Percentiles rank a stretch among this genome's conserved stretches.
Evolutionary conservation across 108 stramenopile genomes (phyloP).

Genomic region (Fistulifera pelliculosa): DNA sequence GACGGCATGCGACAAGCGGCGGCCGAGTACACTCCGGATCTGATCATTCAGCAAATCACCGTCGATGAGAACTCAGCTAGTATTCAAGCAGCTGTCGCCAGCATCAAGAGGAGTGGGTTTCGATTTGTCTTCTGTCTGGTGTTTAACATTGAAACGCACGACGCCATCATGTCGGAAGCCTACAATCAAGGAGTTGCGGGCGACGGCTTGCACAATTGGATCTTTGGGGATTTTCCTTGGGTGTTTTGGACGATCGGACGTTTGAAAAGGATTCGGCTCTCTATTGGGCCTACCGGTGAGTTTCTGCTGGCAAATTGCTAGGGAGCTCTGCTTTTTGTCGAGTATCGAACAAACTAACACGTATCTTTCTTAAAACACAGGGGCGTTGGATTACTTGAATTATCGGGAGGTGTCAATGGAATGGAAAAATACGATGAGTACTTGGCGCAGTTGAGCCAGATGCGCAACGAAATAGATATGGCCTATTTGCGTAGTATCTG

Average conservation of each 20-base stretch:
- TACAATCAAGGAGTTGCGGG: slow-evolving; percentile 27
- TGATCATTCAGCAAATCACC: slow-evolving; percentile 11
- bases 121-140: slow-evolving; percentile 14
- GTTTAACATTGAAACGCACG: slow-evolving; percentile 3
- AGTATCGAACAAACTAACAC: no score
- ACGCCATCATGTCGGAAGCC: slow-evolving; percentile 29
- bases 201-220: slow-evolving; percentile 36
- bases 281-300: slow-evolving; percentile 14
- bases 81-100: not conserved
- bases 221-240: slow-evolving; percentile 26
- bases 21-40: slow-evolving; percentile 18
- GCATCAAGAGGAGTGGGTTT: slow-evolving; percentile 4
- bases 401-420: not conserved
- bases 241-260: slow-evolving; percentile 7
- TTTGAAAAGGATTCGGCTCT: slow-evolving; percentile 25
- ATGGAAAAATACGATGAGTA: slow-evolving; percentile 3
- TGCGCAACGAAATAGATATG: not conserved
- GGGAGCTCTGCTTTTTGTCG: no score
- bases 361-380: no score
- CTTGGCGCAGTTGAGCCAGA: not conserved
- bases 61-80: not conserved
- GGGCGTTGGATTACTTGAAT: slow-evolving; percentile 4
- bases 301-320: no score
- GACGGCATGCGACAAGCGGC: slow-evolving; percentile 23
- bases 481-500: not conserved